phyloP scores from a whole-genome alignment of 345 rosid species.

The Aquilaria sinensis region DNA sequence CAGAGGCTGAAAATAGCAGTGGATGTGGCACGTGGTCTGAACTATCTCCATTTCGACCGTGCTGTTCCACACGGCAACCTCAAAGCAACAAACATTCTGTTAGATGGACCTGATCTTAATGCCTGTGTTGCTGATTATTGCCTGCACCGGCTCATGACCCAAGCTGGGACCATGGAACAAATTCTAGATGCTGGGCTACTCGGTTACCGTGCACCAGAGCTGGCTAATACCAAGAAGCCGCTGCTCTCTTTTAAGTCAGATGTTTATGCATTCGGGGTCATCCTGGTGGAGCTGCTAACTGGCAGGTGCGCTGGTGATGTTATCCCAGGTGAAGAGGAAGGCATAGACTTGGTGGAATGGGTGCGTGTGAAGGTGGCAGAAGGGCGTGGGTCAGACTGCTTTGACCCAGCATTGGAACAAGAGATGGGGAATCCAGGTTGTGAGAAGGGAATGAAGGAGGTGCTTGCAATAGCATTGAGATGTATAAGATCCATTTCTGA shows the following conservation, averaged over 20 bases:
- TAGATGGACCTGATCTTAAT: slow-evolving; percentile 89
- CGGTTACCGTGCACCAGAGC: slow-evolving; percentile 93
- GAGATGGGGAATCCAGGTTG: slow-evolving; percentile 50
- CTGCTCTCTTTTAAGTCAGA: slow-evolving; percentile 91
- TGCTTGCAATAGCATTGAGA: slow-evolving; percentile 75
- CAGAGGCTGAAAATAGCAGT: slow-evolving; percentile 90
- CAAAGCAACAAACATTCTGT: slow-evolving; percentile 74
- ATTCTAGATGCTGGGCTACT: slow-evolving; percentile 90
- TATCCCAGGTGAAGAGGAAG: slow-evolving; percentile 69
- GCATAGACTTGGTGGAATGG: slow-evolving; percentile 85
- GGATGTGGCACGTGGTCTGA: slow-evolving; percentile 97
- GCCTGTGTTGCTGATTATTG: slow-evolving; percentile 96
- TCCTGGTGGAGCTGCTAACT: slow-evolving; percentile 68
- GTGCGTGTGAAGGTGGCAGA: slow-evolving; percentile 56
- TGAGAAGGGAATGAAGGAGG: slow-evolving; percentile 91
- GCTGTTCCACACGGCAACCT: slow-evolving; percentile 96
- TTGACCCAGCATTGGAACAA: slow-evolving; percentile 50
- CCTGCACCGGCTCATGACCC: slow-evolving; percentile 94
- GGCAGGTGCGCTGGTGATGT: slow-evolving; percentile 97
- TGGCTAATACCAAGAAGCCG: slow-evolving; percentile 87
- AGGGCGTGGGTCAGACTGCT: slow-evolving; percentile 65
- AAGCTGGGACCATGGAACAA: slow-evolving; percentile 89
- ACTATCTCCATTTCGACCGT: slow-evolving; percentile 97
- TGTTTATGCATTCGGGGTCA: slow-evolving; percentile 90
- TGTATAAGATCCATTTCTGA: slow-evolving; percentile 79